Conservation (phyloP, 2,329 filamentous ascomycete genomes). For the Aspergillus cejpii region DNA sequence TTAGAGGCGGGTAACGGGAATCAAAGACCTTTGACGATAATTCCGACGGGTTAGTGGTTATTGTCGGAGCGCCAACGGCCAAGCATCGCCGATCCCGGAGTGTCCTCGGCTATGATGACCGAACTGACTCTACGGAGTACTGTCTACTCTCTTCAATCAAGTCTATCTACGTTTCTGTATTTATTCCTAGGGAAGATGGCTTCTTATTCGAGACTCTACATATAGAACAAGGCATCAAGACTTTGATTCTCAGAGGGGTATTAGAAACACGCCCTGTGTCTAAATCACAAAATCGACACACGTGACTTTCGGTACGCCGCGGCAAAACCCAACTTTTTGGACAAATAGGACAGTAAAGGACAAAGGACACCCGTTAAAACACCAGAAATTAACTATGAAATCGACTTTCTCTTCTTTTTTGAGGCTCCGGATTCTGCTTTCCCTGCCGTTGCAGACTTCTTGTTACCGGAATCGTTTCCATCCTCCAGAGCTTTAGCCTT, state of each 20-base stretch:
- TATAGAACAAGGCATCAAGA: neutral
- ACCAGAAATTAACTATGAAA: slow-evolving; percentile 28
- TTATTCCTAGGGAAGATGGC: neutral
- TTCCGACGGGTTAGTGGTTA: slow-evolving; percentile 22
- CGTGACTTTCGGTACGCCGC: slow-evolving; percentile 31
- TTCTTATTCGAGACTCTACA: neutral
- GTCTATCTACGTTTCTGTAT: slow-evolving; percentile 1
- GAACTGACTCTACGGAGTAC: slow-evolving; percentile 1
- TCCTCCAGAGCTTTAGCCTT: slow-evolving; percentile 45
- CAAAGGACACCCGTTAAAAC: slow-evolving; percentile 20
- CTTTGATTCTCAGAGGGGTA: slow-evolving; percentile 22
- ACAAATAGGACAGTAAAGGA: too few relatives aligned
- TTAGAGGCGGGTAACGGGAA: neutral
- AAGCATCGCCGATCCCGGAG: slow-evolving; percentile 32
- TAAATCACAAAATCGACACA: slow-evolving; percentile 23
- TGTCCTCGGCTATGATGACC: slow-evolving; percentile 26
- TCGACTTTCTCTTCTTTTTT: slow-evolving; percentile 39
- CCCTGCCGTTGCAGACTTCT: slow-evolving; percentile 11
- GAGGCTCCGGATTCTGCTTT: slow-evolving; percentile 12
- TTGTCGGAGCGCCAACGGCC: slow-evolving; percentile 33
- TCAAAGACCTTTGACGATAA: slow-evolving; percentile 1
- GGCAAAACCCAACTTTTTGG: slow-evolving; percentile 23
- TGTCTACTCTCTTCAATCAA: too few relatives aligned
- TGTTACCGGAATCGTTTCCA: slow-evolving; percentile 32
- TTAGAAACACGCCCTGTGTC: slow-evolving; percentile 21